A percentile compares a stretch with the other conserved stretches of the same genome.
phyloP scores from a whole-genome alignment of 176 grass and related monocot genomes.

The Paspalum vaginatum region DNA sequence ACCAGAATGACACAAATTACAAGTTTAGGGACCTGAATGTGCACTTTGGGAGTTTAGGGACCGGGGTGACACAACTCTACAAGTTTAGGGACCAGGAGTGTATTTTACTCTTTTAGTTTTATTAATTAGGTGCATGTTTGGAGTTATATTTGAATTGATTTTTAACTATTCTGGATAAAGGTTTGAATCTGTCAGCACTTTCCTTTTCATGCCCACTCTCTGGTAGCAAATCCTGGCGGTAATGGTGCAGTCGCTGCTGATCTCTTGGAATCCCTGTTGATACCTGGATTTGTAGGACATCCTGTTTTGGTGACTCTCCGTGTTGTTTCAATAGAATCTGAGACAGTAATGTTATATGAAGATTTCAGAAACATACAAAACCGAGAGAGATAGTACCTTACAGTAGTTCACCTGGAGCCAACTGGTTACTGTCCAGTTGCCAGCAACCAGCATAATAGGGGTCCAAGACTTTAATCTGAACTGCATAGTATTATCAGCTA shows the following conservation, averaged over 20 bases:
- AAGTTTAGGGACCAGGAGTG: too few species aligned
- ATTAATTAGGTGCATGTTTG: background rate
- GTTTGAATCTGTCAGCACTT: background rate
- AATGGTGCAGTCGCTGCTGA: background rate
- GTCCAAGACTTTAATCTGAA: background rate
- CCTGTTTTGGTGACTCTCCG: background rate
- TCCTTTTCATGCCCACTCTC: background rate
- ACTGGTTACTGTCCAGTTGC: background rate
- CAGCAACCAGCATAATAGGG: background rate
- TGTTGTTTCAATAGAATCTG: background rate
- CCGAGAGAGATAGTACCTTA: background rate
- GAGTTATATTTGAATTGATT: background rate
- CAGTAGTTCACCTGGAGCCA: background rate
- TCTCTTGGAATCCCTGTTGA: background rate
- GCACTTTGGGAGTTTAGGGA: too few species aligned
- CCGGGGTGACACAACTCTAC: too few species aligned
- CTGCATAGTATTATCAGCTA: background rate
- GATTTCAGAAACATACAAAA: background rate
- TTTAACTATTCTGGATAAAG: background rate
- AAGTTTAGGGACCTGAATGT: too few species aligned
- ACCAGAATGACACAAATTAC: too few species aligned
- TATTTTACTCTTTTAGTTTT: background rate
- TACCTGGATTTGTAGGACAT: background rate
- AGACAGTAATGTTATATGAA: background rate
- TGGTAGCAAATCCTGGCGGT: background rate